Conservation (phyloP, 768 basidiomycete genomes). For the Trametes elegans region DNA sequence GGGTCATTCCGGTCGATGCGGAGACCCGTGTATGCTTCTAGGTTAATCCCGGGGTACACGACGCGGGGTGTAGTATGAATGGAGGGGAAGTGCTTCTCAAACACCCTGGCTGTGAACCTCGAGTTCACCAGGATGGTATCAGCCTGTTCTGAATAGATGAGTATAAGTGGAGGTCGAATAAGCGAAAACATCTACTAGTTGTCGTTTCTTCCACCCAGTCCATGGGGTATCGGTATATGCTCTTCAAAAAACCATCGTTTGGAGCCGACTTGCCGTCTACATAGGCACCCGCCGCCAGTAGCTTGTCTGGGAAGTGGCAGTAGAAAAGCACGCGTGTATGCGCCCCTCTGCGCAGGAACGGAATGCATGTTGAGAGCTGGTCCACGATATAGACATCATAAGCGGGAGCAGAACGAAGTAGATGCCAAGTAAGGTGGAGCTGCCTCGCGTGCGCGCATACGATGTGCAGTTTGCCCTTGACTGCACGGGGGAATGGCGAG, state of each 20-base stretch:
- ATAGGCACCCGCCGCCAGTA: slow-evolving; percentile 71
- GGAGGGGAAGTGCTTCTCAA: slow-evolving; percentile 69
- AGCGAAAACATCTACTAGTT: slow-evolving; percentile 56
- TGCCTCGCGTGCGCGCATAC: slow-evolving; percentile 87
- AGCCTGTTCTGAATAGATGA: slow-evolving; percentile 62
- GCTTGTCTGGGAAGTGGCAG: slow-evolving; percentile 96
- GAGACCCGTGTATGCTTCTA: slow-evolving; percentile 58
- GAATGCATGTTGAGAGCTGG: slow-evolving; percentile 91
- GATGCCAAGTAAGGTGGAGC: slow-evolving; percentile 69
- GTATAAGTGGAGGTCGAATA: neutral
- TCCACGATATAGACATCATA: slow-evolving; percentile 94
- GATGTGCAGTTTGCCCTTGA: slow-evolving; percentile 83
- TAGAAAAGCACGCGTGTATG: slow-evolving; percentile 91
- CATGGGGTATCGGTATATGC: slow-evolving; percentile 83
- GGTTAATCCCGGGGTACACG: slow-evolving; percentile 96
- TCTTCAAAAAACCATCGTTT: slow-evolving; percentile 55
- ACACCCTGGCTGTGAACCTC: slow-evolving; percentile 81
- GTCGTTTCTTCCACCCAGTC: slow-evolving; percentile 89
- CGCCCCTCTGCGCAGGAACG: slow-evolving; percentile 66
- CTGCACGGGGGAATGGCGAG: slow-evolving; percentile 77
- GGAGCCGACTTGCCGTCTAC: slow-evolving; percentile 50
- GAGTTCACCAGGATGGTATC: slow-evolving; percentile 94
- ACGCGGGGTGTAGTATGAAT: slow-evolving; percentile 63
- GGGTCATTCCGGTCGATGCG: slow-evolving; percentile 41
- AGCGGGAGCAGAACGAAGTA: slow-evolving; percentile 51